Evolutionary conservation across 192 early-diverging fungal genomes (phyloP).

Genomic region (Linnemannia schmuckeri): DNA sequence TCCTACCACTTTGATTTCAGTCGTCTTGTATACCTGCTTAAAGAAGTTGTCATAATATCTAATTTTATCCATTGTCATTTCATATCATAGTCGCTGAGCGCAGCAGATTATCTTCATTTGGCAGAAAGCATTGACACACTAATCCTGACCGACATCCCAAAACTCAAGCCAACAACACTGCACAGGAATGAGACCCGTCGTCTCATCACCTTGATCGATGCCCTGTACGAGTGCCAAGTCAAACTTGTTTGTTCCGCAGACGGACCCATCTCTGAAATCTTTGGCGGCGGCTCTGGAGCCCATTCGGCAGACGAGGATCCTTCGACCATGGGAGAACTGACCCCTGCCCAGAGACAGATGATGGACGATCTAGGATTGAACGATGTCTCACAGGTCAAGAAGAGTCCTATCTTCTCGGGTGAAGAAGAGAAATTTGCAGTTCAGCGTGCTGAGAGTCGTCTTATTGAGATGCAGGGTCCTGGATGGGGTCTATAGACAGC

Average conservation of each 20-base stretch:
- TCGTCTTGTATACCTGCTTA: neutral
- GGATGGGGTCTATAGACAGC: conserved; percentile 67
- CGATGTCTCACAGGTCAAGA: conserved; percentile 57
- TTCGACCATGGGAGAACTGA: conserved; percentile 49
- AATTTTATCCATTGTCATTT: neutral
- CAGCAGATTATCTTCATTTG: conserved; percentile 93
- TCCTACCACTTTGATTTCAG: neutral
- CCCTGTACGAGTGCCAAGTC: conserved; percentile 88
- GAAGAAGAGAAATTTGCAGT: conserved; percentile 98
- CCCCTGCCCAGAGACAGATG: conserved; percentile 65
- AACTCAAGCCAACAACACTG: conserved; percentile 61
- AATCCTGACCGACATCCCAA: conserved; percentile 83
- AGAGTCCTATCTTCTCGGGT: conserved; percentile 79
- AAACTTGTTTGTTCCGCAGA: conserved; percentile 82
- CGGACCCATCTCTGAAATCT: conserved; percentile 73
- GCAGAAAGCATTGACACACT: conserved; percentile 80
- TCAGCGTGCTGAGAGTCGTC: conserved; percentile 89
- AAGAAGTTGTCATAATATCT: neutral
- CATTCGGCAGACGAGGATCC: conserved; percentile 59
- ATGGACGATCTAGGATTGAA: conserved; percentile 71
- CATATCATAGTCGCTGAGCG: conserved; percentile 69
- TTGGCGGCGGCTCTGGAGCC: conserved; percentile 70
- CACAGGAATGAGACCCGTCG: conserved; percentile 91
- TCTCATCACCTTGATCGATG: conserved; percentile 95
- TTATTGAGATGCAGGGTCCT: conserved; percentile 93